phyloP scores from a whole-genome alignment of 2,329 filamentous ascomycete species.

The Aspergillus quadrilineatus region DNA sequence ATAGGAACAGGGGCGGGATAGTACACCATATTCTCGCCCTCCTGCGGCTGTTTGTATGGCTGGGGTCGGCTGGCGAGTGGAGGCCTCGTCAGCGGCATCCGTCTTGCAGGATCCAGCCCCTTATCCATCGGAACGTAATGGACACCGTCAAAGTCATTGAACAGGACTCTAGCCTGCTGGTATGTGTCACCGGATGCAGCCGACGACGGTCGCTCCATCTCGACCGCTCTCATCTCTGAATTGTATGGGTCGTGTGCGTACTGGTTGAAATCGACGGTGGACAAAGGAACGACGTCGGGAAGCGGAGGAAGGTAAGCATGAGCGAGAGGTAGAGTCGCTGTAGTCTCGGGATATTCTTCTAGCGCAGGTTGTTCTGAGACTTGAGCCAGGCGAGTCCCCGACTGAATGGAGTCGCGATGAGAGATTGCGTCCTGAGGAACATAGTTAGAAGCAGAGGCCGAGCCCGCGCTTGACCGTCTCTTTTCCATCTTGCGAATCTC shows the following conservation, averaged over 20 bases:
- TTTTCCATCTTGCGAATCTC: constrained; percentile 49
- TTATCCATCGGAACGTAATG: constrained; percentile 40
- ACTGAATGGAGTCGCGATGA: constrained; percentile 44
- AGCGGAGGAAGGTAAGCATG: constrained; percentile 21
- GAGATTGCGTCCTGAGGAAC: constrained; percentile 41
- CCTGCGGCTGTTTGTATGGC: constrained; percentile 45
- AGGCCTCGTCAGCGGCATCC: constrained; percentile 39
- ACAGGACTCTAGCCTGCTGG: constrained; percentile 45
- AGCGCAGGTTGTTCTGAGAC: constrained; percentile 44
- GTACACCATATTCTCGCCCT: constrained; percentile 81
- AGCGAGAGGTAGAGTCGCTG: constrained; percentile 15
- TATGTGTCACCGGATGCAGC: constrained; percentile 49
- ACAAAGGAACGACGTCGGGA: constrained; percentile 7
- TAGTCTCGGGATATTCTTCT: constrained; percentile 25
- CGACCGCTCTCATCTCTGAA: constrained; percentile 13
- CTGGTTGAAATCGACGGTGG: constrained; percentile 14
- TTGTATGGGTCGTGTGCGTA: constrained; percentile 20
- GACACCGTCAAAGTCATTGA: constrained; percentile 53
- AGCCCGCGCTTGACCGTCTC: constrained; percentile 39
- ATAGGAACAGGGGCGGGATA: constrained; percentile 93
- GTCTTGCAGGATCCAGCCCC: constrained; percentile 27
- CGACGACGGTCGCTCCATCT: constrained; percentile 36
- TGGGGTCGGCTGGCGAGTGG: constrained; percentile 41
- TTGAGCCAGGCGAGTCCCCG: constrained; percentile 40
- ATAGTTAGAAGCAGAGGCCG: constrained; percentile 40